These are phyloP conservation scores for Polytolypa hystricis DNA, from an alignment of 2,329 filamentous ascomycete genomes.

Conservation along the genomic window DNA sequence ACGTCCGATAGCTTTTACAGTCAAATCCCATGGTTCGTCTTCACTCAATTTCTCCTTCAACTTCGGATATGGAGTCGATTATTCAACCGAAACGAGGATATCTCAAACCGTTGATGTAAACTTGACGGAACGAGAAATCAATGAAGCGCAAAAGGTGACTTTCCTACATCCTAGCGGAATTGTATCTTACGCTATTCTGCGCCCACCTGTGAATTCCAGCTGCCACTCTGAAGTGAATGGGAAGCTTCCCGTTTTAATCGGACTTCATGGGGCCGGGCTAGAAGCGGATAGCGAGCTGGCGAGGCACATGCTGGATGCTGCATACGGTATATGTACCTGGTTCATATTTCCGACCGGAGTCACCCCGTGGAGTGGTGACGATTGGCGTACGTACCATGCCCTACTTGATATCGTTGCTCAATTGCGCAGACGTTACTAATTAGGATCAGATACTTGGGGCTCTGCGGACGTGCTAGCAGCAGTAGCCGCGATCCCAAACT, in stretches of 20 bases:
- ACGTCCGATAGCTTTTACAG: slow-evolving; percentile 22
- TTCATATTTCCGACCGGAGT: slow-evolving; percentile 46
- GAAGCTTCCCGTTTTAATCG: slow-evolving; percentile 39
- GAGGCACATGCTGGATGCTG: slow-evolving; percentile 37
- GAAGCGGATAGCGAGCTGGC: slow-evolving; percentile 41
- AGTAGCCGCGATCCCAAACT: slow-evolving; percentile 37
- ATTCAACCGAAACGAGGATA: not conserved
- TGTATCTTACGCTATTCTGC: slow-evolving; percentile 47
- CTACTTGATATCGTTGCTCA: not conserved
- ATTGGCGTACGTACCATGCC: slow-evolving; percentile 40
- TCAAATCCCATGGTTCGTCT: slow-evolving; percentile 9
- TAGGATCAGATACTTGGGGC: slow-evolving; percentile 39
- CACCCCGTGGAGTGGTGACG: slow-evolving; percentile 49
- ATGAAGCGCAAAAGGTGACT: slow-evolving; percentile 43
- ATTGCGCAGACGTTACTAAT: not conserved
- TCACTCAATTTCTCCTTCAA: slow-evolving; percentile 12
- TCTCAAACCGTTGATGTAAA: slow-evolving; percentile 13
- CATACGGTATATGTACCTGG: slow-evolving; percentile 45
- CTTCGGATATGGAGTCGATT: slow-evolving; percentile 11
- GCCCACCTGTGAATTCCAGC: slow-evolving; percentile 36
- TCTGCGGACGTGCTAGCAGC: slow-evolving; percentile 46
- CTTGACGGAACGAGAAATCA: slow-evolving; percentile 16
- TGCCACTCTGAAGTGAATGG: slow-evolving; percentile 14
- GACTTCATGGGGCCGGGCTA: slow-evolving; percentile 47
- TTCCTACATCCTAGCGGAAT: slow-evolving; percentile 43